Percentiles rank a stretch among this genome's conserved stretches.
These are phyloP conservation scores for Trypanosoma melophagium DNA, from an alignment of 208 protist genomes.

Conservation along the genomic window DNA sequence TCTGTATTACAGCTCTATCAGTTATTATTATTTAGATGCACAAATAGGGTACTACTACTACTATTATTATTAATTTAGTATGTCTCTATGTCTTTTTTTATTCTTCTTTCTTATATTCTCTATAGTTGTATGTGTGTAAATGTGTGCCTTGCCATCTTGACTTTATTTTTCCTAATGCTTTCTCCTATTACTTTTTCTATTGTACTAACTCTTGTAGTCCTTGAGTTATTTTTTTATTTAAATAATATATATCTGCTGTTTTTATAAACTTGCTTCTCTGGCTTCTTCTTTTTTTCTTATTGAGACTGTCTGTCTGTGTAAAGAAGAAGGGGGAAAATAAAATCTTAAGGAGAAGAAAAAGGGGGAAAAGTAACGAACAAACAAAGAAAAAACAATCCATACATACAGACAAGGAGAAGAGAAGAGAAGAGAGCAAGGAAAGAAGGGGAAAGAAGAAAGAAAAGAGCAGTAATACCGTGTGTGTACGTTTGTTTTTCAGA, in stretches of 20 bases:
- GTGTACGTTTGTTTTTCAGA: not conserved
- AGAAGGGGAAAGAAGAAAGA: conserved; percentile 3
- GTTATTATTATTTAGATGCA: too few species aligned
- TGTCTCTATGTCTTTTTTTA: not conserved
- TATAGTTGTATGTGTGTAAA: too few species aligned
- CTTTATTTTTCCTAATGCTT: too few species aligned
- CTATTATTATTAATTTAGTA: not conserved
- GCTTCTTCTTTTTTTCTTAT: not conserved
- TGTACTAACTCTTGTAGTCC: too few species aligned
- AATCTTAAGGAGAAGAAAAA: not conserved
- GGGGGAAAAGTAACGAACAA: not conserved
- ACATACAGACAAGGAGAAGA: not conserved
- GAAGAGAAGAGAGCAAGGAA: not conserved
- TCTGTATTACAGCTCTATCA: too few species aligned
- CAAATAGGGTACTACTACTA: not conserved
- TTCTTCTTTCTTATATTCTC: conserved; percentile 20
- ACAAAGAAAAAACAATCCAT: not conserved
- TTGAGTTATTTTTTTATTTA: not conserved
- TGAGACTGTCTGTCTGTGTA: not conserved
- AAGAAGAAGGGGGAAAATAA: not conserved
- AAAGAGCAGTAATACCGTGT: not conserved
- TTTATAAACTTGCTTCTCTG: not conserved
- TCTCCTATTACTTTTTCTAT: too few species aligned
- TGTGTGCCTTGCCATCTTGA: too few species aligned
- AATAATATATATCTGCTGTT: not conserved